A percentile compares a stretch with the other conserved stretches of the same genome.
These are phyloP conservation scores for Hortiboletus flavorubellus DNA, from an alignment of 768 basidiomycete genomes.

Conservation along the genomic window DNA sequence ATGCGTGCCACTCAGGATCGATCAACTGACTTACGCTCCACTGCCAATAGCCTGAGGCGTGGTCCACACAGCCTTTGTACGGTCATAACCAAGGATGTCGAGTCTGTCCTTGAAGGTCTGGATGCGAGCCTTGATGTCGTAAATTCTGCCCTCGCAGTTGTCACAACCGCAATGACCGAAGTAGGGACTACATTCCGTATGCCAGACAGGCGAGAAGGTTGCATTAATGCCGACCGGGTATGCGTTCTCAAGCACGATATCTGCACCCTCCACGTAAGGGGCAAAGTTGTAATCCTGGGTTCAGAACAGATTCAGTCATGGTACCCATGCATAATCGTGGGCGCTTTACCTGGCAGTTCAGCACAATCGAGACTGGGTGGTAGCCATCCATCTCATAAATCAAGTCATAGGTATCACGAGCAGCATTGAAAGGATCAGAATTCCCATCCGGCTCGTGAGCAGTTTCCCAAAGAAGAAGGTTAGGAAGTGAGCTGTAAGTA, in stretches of 20 bases:
- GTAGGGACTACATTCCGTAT: too few species aligned
- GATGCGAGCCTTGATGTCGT: too few species aligned
- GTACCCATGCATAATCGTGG: too few species aligned
- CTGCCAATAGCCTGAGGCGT: conserved; percentile 52
- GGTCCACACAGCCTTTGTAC: too few species aligned
- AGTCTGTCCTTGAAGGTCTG: too few species aligned
- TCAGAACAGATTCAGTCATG: neutral
- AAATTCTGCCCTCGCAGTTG: too few species aligned
- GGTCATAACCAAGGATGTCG: too few species aligned
- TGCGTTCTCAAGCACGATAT: conserved; percentile 57
- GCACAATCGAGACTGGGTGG: too few species aligned
- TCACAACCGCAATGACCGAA: too few species aligned
- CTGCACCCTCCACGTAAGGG: conserved; percentile 57
- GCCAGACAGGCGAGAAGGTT: conserved; percentile 38
- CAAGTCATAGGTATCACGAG: conserved; percentile 40
- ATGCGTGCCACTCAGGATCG: neutral
- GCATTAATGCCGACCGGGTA: conserved; percentile 53
- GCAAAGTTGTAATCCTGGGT: conserved; percentile 60
- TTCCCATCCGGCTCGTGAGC: conserved; percentile 73
- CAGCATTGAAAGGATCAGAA: conserved; percentile 60
- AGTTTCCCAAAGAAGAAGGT: conserved; percentile 70
- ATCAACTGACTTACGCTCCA: conserved; percentile 25
- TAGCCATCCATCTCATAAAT: too few species aligned
- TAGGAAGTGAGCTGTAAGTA: conserved; percentile 59
- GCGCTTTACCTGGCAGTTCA: too few species aligned